These are phyloP conservation scores for Rachicladosporium sp. DNA, from an alignment of 2,329 filamentous ascomycete genomes.

Conservation along the genomic window DNA sequence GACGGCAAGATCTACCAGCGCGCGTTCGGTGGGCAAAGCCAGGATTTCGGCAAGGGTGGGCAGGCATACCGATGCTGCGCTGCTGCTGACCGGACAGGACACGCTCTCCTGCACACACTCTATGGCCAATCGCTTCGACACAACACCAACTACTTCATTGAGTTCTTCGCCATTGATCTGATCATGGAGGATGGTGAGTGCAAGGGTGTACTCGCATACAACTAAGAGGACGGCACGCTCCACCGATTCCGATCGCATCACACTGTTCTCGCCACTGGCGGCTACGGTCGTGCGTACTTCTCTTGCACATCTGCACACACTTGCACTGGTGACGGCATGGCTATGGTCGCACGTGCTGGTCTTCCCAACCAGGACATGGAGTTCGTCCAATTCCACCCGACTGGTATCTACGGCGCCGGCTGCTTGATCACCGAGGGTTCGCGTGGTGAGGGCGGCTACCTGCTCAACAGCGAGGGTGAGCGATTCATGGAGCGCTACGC, in stretches of 20 bases:
- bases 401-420: conserved; percentile 95
- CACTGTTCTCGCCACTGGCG: conserved; percentile 92
- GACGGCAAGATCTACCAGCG: conserved; percentile 97
- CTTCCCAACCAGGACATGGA: conserved; percentile 98
- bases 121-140: conserved; percentile 94
- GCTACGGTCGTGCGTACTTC: conserved; percentile 97
- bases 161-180: conserved; percentile 93
- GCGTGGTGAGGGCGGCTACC: conserved; percentile 94
- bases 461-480: conserved; percentile 95
- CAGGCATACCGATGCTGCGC: conserved; percentile 97
- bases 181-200: conserved; percentile 97
- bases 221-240: conserved; percentile 95
- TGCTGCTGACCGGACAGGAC: conserved; percentile 90
- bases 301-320: conserved; percentile 96
- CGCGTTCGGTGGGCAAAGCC: conserved; percentile 94
- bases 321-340: conserved; percentile 97
- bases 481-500: conserved; percentile 99
- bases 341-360: conserved; percentile 95
- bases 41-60: conserved; percentile 89
- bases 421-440: conserved; percentile 97
- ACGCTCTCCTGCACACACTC: conserved; percentile 94
- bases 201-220: conserved; percentile 93
- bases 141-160: conserved; percentile 99
- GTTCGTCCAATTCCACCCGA: conserved; percentile 98
- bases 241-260: conserved; percentile 95